Evolutionary conservation across 257 asterid genomes (phyloP).

Genomic region (Paulownia fortunei): DNA sequence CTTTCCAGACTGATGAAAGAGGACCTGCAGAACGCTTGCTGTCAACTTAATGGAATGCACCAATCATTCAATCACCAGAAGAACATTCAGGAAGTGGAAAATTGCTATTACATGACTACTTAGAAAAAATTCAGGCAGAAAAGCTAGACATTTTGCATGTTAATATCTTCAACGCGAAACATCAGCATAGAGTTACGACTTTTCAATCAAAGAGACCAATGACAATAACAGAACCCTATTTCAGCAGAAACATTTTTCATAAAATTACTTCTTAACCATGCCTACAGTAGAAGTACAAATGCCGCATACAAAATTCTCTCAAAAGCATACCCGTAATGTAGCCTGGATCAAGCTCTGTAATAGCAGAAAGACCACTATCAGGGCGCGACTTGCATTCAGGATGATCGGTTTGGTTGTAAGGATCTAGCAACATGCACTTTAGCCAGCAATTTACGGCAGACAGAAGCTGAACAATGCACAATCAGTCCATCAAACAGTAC

Average conservation of each 20-base stretch:
- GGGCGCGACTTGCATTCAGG: slow-evolving; percentile 99
- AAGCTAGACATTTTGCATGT: slow-evolving; percentile 16
- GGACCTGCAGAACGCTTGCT: slow-evolving; percentile 71
- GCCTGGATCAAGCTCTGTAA: slow-evolving; percentile 98
- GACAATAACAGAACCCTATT: background rate
- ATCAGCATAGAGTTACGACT: slow-evolving; percentile 2
- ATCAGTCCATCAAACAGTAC: slow-evolving; percentile 11
- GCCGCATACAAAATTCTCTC: slow-evolving; percentile 7
- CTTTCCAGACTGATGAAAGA: slow-evolving; percentile 98
- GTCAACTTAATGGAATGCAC: slow-evolving; percentile 30
- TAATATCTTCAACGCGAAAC: slow-evolving; percentile 13
- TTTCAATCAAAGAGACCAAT: background rate
- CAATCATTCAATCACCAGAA: slow-evolving; percentile 21
- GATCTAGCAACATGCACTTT: slow-evolving; percentile 86
- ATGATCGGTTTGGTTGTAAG: slow-evolving; percentile 96
- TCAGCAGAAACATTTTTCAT: slow-evolving; percentile 1
- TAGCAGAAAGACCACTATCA: slow-evolving; percentile 98
- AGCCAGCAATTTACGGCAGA: slow-evolving; percentile 99
- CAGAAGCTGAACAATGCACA: slow-evolving; percentile 67
- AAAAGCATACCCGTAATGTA: slow-evolving; percentile 76
- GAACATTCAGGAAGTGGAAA: slow-evolving; percentile 21
- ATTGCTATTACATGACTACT: background rate
- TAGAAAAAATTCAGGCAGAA: background rate
- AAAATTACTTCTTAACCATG: slow-evolving; percentile 19
- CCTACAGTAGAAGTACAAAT: background rate